phyloP scores from a whole-genome alignment of 2,329 filamentous ascomycete genomes.

The Colletotrichum australisinense region DNA sequence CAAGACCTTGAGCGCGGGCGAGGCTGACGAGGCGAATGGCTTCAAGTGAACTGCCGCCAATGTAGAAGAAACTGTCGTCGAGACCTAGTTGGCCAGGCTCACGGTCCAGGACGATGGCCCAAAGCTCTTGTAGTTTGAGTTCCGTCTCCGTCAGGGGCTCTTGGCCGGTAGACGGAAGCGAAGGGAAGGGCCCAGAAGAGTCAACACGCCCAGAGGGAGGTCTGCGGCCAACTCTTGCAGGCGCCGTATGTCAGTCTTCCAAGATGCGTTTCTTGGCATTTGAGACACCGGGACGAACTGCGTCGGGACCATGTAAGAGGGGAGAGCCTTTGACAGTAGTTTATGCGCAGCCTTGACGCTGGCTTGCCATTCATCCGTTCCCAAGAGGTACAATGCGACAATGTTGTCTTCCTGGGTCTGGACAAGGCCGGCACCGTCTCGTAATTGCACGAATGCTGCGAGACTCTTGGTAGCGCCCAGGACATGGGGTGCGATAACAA shows the following conservation, averaged over 20 bases:
- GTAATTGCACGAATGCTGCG: neutral
- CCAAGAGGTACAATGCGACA: neutral
- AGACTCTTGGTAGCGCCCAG: too few relatives aligned
- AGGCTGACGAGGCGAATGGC: neutral
- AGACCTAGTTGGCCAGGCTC: neutral
- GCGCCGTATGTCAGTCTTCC: neutral
- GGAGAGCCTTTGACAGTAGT: neutral
- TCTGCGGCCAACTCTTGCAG: neutral
- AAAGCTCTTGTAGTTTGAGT: neutral
- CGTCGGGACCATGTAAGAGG: conserved; percentile 3
- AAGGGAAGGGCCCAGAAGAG: neutral
- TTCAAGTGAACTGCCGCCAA: neutral
- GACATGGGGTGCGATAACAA: neutral
- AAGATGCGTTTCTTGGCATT: neutral
- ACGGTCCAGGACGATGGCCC: neutral
- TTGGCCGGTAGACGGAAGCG: neutral
- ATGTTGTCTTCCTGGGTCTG: neutral
- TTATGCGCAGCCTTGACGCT: neutral
- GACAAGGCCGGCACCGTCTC: neutral
- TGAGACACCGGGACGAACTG: conserved; percentile 2
- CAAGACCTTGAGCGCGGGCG: neutral
- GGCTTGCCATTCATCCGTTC: neutral
- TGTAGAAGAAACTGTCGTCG: neutral
- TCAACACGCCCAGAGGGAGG: neutral
- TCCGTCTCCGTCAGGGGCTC: neutral